These are phyloP conservation scores for Sporothrix curviconia DNA, from an alignment of 2,329 filamentous ascomycete genomes.

Conservation along the genomic window DNA sequence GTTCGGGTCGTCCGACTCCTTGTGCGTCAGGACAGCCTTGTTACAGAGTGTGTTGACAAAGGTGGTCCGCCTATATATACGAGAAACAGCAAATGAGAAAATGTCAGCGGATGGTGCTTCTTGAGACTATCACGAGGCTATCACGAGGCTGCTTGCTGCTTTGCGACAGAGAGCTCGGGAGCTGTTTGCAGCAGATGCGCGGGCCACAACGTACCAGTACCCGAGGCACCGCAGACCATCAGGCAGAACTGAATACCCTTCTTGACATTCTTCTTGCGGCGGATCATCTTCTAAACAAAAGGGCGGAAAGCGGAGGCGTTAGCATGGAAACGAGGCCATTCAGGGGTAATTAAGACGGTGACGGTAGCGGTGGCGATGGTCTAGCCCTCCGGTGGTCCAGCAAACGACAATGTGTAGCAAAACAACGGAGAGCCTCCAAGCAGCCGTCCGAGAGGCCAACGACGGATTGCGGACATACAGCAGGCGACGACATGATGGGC, in stretches of 20 bases:
- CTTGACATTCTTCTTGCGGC: slow-evolving; percentile 99
- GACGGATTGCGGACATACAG: slow-evolving; percentile 24
- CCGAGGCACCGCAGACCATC: slow-evolving; percentile 99
- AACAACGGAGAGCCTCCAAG: neutral
- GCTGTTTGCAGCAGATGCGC: neutral
- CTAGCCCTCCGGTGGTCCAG: neutral
- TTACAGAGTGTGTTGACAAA: slow-evolving; percentile 99
- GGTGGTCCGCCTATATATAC: slow-evolving; percentile 72
- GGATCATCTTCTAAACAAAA: slow-evolving; percentile 98
- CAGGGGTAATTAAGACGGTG: neutral
- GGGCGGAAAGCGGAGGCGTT: slow-evolving; percentile 21
- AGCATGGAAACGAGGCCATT: slow-evolving; percentile 19
- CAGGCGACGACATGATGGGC: slow-evolving; percentile 28
- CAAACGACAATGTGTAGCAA: neutral
- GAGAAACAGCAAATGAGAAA: neutral
- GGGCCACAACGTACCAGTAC: slow-evolving; percentile 66
- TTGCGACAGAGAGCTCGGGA: neutral
- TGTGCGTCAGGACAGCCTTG: slow-evolving; percentile 82
- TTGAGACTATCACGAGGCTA: too few relatives aligned
- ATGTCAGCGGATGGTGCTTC: neutral
- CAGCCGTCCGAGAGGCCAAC: neutral
- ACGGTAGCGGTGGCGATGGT: neutral
- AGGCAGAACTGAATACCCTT: slow-evolving; percentile 99
- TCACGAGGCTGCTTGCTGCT: too few relatives aligned
- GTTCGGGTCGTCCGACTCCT: slow-evolving; percentile 85